Conservation (phyloP, 345 rosid genomes). For the Geranium rotundifolium region DNA sequence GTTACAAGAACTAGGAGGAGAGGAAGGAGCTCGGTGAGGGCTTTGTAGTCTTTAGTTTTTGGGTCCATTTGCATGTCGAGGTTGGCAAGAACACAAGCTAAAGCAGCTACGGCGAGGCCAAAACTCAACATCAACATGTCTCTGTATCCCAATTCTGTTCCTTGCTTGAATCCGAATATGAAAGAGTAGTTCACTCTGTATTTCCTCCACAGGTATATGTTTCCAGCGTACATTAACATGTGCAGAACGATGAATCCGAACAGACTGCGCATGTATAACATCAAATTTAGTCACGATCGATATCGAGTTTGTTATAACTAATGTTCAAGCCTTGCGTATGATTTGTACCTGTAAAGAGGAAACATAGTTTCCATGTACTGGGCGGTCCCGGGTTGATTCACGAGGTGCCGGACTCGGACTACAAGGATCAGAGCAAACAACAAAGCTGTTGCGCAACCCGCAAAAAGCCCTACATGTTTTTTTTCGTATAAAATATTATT, state of each 20-base stretch:
- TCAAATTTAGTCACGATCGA: not conserved
- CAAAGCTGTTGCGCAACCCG: conserved; percentile 59
- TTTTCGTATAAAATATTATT: too few species aligned
- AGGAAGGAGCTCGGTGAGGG: conserved; percentile 63
- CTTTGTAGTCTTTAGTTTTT: conserved; percentile 37
- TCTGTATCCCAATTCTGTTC: conserved; percentile 52
- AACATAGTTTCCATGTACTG: conserved; percentile 67
- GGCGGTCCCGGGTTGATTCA: conserved; percentile 30
- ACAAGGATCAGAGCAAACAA: conserved; percentile 34
- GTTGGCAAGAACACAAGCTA: conserved; percentile 46
- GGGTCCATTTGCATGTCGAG: conserved; percentile 86
- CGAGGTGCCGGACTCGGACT: conserved; percentile 40
- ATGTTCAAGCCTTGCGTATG: too few species aligned
- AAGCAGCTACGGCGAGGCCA: conserved; percentile 46
- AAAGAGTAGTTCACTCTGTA: conserved; percentile 58
- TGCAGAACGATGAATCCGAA: conserved; percentile 61
- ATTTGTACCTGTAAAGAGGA: conserved; percentile 55
- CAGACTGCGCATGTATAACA: conserved; percentile 31
- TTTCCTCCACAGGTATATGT: conserved; percentile 59
- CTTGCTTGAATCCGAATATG: conserved; percentile 70
- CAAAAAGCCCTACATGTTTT: conserved; percentile 36
- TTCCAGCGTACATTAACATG: conserved; percentile 48
- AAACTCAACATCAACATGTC: conserved; percentile 46
- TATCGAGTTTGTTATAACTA: not conserved
- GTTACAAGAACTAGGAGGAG: conserved; percentile 48